A percentile compares a stretch with the other conserved stretches of the same genome.
Conservation (phyloP, 2,329 filamentous ascomycete genomes). For the Colletotrichum tropicale region DNA sequence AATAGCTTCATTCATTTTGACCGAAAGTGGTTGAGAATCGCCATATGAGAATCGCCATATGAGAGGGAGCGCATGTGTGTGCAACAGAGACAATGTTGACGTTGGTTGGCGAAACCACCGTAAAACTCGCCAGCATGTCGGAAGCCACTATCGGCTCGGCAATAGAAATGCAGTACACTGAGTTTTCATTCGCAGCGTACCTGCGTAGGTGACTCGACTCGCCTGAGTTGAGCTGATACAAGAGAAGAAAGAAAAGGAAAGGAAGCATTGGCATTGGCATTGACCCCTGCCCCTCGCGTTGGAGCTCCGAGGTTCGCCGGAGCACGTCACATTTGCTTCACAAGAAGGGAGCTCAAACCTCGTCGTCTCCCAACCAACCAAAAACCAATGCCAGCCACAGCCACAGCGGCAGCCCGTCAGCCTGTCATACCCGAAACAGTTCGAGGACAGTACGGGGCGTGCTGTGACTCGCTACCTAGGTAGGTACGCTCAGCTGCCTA, state of each 20-base stretch:
- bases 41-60: neutral
- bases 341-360: neutral
- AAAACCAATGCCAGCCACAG: neutral
- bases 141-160: neutral
- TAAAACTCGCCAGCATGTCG: neutral
- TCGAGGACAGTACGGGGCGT: neutral
- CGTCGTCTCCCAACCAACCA: neutral
- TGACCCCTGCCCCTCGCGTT: neutral
- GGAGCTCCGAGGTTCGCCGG: neutral
- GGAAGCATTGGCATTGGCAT: neutral
- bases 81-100: neutral
- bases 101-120: neutral
- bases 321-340: neutral
- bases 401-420: neutral
- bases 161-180: neutral
- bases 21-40: neutral
- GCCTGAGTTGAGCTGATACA: neutral
- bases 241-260: neutral
- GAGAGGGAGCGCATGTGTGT: neutral
- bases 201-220: neutral
- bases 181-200: neutral
- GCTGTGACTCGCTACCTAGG: neutral
- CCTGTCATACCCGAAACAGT: neutral
- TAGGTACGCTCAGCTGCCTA: neutral
- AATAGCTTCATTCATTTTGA: neutral